Evolutionary conservation across 208 protist genomes (phyloP), one percentile per base, ranked within the genome.

Genomic region (Trypanosomatidae sp.): DNA sequence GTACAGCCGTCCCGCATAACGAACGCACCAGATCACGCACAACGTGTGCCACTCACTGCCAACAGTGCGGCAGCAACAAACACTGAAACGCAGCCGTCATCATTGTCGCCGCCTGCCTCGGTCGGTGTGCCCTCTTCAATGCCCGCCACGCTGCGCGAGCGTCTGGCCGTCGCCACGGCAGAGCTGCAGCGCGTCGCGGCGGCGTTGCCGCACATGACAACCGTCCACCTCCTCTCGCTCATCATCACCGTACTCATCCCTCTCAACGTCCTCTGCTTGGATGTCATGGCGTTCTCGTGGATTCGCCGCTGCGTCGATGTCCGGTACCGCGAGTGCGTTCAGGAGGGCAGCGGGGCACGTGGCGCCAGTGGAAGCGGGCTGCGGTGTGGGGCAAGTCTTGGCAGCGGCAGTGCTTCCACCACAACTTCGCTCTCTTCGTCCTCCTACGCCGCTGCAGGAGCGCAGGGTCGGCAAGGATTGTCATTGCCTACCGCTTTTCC

Each of bases 231-330:
- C 36, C 79, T 83, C 25, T 79, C 79, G 1, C 73, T 83, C 30
- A 22, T 79, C 47, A 71, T 83, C 56, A 66, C 65, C 7, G 53
- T 79, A 10, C 70, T 83, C 13, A 41, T 83, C 0, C 73, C 65
- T 1, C 25, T 79, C 19, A 78, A 83, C 74, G n/a, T 83, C 1
- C 19, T 83, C 22, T 73, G 72, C 33, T 19, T 83, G 0, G 79
- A 83, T 39, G n/a, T 79, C 36, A 72, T 79, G 59, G 72, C 66
- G 1, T 46, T 83, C 1, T 30, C 36, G 49, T 79, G 64, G 67
- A 74, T 79, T 13, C 33, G 62, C 19, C 41, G 66, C 2, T 60
- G 47, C 19, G 76, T 80, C 7, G 76, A 80, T 33, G 36, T 19
- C 1, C 33, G 66, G 10, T 80, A 80, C 46, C 36, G 50, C 22